Conservation (phyloP, 2,329 filamentous ascomycete genomes). For the Aschersonia sp. region DNA sequence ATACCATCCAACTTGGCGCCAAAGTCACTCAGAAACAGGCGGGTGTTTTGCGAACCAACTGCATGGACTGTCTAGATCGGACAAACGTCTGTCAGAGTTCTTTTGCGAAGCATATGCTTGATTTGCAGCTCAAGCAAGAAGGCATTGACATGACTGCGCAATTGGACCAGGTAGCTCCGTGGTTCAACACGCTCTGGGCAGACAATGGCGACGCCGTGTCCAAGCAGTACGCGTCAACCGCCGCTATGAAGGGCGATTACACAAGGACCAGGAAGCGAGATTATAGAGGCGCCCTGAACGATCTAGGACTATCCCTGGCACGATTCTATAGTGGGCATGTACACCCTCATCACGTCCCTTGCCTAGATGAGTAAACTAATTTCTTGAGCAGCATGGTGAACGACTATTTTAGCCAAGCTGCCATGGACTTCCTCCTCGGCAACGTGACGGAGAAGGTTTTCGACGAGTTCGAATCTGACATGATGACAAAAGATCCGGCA, state of each 20-base stretch:
- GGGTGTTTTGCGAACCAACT: slow-evolving; percentile 84
- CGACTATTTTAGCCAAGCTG: slow-evolving; percentile 91
- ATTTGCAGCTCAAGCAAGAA: slow-evolving; percentile 61
- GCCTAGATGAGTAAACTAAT: not conserved
- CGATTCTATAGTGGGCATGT: slow-evolving; percentile 53
- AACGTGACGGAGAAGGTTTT: slow-evolving; percentile 77
- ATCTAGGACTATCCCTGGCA: slow-evolving; percentile 77
- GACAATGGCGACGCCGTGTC: slow-evolving; percentile 96
- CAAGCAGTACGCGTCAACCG: slow-evolving; percentile 89
- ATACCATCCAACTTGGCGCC: slow-evolving; percentile 43
- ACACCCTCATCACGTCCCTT: not conserved
- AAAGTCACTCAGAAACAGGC: slow-evolving; percentile 37
- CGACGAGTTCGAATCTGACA: slow-evolving; percentile 83
- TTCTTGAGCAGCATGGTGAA: slow-evolving; percentile 66
- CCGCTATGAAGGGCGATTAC: slow-evolving; percentile 92
- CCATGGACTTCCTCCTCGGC: slow-evolving; percentile 86
- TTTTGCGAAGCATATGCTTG: slow-evolving; percentile 69
- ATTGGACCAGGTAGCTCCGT: slow-evolving; percentile 63
- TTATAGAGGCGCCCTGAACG: slow-evolving; percentile 80
- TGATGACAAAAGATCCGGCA: slow-evolving; percentile 86
- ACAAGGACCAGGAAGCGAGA: slow-evolving; percentile 83
- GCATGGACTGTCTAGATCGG: slow-evolving; percentile 94
- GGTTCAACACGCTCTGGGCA: slow-evolving; percentile 96
- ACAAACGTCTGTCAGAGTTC: slow-evolving; percentile 95
- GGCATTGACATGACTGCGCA: slow-evolving; percentile 64